Base-by-base conservation (phyloP, 345 rosid genomes). In the Geranium brycei region DNA sequence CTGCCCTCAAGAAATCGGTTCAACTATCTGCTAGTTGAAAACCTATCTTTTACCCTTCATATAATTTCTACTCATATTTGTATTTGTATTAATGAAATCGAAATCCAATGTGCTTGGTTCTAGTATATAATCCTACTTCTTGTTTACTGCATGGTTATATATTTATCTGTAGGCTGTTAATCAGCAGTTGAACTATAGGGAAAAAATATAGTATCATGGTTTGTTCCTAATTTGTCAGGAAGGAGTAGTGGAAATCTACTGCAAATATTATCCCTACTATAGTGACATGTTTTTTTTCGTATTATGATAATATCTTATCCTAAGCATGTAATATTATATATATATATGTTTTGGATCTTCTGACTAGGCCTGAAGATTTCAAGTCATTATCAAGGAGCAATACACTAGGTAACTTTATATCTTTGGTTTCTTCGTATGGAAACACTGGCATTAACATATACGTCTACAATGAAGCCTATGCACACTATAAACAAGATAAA, bases 1-100 rank as follows among this genome's bases (percentile, higher is more conserved):
- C 76, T 16, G 98, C 95, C 31, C 85, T 89, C 28, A 71, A 83
- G 76, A 83, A 70, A 74, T 89, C 95, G 0, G 85, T 86, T 58
- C 81, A 81, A 67, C 76, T 92, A 35, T 35, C 41, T 58, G 86
- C 98, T 71, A 83, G 77, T 59, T 83, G 70, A 81, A 58, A 32
- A 13, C 53, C 53, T 47, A 2, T 47, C 13, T 47, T 2, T 47
- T 35, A 35, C 41, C 5, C 10, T 4, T 47, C 11, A 47, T 13
- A 47, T 47, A 47, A 47, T 8, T 47, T 47, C 53, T 47, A 47
- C 15, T 47, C 0, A 47, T 10, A 47, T 47, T 47, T 47, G 53
- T 47, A 15, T 47, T 47, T 47, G 53, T 6, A 13, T 47, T 47
- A 47, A 47, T 8, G 53, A 47, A 47, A 47, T 13, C 0, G 15